A percentile compares a stretch with the other conserved stretches of the same genome.
Evolutionary conservation across 441 rosid species (phyloP).

Genomic region (Hypseocharis bilobata): DNA sequence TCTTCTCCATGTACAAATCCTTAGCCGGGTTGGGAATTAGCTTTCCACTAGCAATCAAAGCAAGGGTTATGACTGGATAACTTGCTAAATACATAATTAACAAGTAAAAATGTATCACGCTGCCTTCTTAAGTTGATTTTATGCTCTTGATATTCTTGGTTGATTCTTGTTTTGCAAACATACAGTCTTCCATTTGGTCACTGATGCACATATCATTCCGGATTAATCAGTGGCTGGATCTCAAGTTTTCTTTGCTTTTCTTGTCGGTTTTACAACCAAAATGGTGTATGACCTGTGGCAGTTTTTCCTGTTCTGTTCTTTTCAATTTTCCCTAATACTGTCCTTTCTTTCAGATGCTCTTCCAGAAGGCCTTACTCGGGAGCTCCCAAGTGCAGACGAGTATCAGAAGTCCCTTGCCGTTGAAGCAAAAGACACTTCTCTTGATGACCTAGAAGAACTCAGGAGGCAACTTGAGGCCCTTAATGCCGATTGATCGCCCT

Average conservation of each 20-base stretch:
- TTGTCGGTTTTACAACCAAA: too few relatives aligned
- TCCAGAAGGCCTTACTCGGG: conserved; percentile 76
- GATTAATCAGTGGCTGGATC: too few relatives aligned
- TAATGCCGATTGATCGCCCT: conserved; percentile 38
- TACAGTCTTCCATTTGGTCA: too few relatives aligned
- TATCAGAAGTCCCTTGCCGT: conserved; percentile 34
- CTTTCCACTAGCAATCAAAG: not conserved
- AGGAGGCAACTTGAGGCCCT: conserved; percentile 82
- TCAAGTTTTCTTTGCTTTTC: too few relatives aligned
- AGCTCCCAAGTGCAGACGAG: conserved; percentile 75
- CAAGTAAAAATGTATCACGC: conserved; percentile 1
- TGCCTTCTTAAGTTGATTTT: not conserved
- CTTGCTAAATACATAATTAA: too few relatives aligned
- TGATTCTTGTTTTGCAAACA: conserved; percentile 3
- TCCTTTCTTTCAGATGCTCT: conserved; percentile 38
- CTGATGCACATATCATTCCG: too few relatives aligned
- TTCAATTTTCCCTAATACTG: not conserved
- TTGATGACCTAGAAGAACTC: conserved; percentile 70
- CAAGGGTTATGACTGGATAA: not conserved
- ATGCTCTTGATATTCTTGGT: not conserved
- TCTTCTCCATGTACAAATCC: too few relatives aligned
- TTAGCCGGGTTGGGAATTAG: not conserved
- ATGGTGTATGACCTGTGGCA: too few relatives aligned
- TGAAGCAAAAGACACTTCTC: conserved; percentile 34
- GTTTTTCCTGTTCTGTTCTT: conserved; percentile 4